Evolutionary conservation across 345 rosid genomes (phyloP).

Genomic region (Passiflora organensis): DNA sequence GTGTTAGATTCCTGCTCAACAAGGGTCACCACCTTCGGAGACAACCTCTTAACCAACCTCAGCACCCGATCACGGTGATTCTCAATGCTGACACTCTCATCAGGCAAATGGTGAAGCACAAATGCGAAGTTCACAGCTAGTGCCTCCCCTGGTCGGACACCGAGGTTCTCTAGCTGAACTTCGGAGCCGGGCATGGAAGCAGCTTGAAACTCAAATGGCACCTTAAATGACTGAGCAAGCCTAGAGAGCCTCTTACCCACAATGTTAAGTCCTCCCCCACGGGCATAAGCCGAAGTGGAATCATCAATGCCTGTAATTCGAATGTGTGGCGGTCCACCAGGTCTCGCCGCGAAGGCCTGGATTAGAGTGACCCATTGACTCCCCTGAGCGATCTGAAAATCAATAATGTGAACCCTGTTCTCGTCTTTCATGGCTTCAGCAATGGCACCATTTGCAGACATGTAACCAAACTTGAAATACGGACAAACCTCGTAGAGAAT

Average conservation of each 20-base stretch:
- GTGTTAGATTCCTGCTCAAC: constrained; percentile 93
- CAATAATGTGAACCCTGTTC: constrained; percentile 71
- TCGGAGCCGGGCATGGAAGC: constrained; percentile 51
- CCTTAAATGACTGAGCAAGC: constrained; percentile 57
- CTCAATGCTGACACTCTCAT: constrained; percentile 78
- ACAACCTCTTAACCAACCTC: constrained; percentile 62
- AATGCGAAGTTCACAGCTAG: constrained; percentile 83
- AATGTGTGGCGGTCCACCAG: constrained; percentile 79
- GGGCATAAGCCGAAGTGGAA: constrained; percentile 77
- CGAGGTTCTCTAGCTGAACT: constrained; percentile 40
- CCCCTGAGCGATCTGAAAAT: constrained; percentile 88
- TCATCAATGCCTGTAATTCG: constrained; percentile 76
- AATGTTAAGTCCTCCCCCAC: constrained; percentile 61
- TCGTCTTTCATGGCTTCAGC: constrained; percentile 96
- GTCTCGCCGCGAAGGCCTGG: constrained; percentile 93
- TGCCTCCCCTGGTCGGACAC: constrained; percentile 53
- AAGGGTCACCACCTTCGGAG: constrained; percentile 85
- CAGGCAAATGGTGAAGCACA: constrained; percentile 79
- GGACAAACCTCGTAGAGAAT: constrained; percentile 86
- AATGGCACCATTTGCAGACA: constrained; percentile 94
- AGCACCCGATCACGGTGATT: constrained; percentile 69
- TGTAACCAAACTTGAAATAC: constrained; percentile 86
- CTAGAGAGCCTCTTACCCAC: constrained; percentile 57
- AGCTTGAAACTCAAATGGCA: constrained; percentile 81
- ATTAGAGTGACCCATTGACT: constrained; percentile 84